These are phyloP conservation scores for Punctularia strigosozonata DNA, from an alignment of 768 basidiomycete species.

Conservation along the genomic window DNA sequence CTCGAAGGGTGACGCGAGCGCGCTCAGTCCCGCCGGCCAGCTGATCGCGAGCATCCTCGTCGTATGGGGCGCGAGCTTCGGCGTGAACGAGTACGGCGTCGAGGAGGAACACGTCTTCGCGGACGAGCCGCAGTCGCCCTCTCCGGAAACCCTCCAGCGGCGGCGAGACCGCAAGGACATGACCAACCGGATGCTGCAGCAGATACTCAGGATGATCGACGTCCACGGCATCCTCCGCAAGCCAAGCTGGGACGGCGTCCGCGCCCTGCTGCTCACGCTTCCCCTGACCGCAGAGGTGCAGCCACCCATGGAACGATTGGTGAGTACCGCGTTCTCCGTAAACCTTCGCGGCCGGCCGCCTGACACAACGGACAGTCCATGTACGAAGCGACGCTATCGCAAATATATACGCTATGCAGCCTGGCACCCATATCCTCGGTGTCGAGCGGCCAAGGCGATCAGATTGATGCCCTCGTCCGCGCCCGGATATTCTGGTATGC, in stretches of 20 bases:
- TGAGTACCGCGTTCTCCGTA: background rate
- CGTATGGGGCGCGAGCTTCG: slow-evolving; percentile 85
- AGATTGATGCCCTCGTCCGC: slow-evolving; percentile 49
- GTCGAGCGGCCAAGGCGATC: slow-evolving; percentile 36
- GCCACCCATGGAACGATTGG: slow-evolving; percentile 26
- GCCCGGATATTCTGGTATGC: slow-evolving; percentile 87
- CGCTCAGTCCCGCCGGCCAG: slow-evolving; percentile 61
- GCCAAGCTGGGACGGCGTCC: slow-evolving; percentile 81
- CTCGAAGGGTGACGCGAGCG: slow-evolving; percentile 39
- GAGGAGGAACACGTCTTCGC: slow-evolving; percentile 26
- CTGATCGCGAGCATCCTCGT: slow-evolving; percentile 73
- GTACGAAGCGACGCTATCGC: slow-evolving; percentile 75
- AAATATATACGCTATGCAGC: slow-evolving; percentile 67
- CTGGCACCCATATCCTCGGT: slow-evolving; percentile 33
- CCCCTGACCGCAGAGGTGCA: slow-evolving; percentile 60
- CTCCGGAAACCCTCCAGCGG: background rate
- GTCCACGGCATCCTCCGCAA: slow-evolving; percentile 65
- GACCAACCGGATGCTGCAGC: slow-evolving; percentile 59
- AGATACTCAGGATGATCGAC: slow-evolving; percentile 75
- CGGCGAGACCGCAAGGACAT: slow-evolving; percentile 31
- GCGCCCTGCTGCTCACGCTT: slow-evolving; percentile 64
- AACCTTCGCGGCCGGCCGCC: background rate
- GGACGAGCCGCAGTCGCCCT: background rate
- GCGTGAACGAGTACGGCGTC: slow-evolving; percentile 67
- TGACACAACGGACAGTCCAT: slow-evolving; percentile 40